Base-by-base conservation (phyloP, 225 moss, liverwort and hornwort genomes). In the Rhytidiadelphus loreus region DNA sequence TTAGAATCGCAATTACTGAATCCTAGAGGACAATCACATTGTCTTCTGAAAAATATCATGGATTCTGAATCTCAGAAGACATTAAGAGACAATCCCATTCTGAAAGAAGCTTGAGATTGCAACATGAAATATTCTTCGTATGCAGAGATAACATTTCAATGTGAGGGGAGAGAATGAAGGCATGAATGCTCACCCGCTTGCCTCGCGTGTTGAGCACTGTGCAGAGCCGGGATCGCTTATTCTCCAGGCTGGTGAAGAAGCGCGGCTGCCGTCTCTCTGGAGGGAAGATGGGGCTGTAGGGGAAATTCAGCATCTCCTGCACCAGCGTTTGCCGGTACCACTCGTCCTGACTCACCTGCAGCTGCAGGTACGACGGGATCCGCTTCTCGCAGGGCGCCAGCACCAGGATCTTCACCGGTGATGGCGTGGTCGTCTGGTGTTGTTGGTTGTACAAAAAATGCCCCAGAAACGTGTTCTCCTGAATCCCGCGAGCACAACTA, bases 241-340 rank as follows among this genome's bases (percentile, higher is more conserved):
- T 93, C 66, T 93, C 91, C 65, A 92, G 87, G 85, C 78, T 91
- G 87, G 91, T 61, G 82, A 91, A 92, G 89, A 92, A 92, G 44
- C 89, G 90, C 21, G 92, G 92, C 55, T 91, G 90, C 64, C 79
- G 75, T 73, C 91, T 82, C 87, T 89, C 90, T 18, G 88, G 88
- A 48, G 91, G 91, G 22, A 93, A 93, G 35, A 89, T 75, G 53
- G 86, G 88, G 85, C 91, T 91, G 85, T 90, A 92, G 52, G 93
- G 92, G 23, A 86, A 90, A 59, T 88, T 90, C 43, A 92, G 80
- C 52, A 87, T 89, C 76, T 92, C 92, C n/a, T 90, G 92, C 79
- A 90, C 90, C 88, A 92, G 80, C 23, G 75, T 87, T 63, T 92
- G 92, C 73, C 80, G 79, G 39, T 81, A 50, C 90, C 90, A 88